Percentiles rank a stretch among this genome's conserved stretches.
Evolutionary conservation across 2,329 filamentous ascomycete genomes (phyloP).

Genomic region (Podosphaera leucotricha): DNA sequence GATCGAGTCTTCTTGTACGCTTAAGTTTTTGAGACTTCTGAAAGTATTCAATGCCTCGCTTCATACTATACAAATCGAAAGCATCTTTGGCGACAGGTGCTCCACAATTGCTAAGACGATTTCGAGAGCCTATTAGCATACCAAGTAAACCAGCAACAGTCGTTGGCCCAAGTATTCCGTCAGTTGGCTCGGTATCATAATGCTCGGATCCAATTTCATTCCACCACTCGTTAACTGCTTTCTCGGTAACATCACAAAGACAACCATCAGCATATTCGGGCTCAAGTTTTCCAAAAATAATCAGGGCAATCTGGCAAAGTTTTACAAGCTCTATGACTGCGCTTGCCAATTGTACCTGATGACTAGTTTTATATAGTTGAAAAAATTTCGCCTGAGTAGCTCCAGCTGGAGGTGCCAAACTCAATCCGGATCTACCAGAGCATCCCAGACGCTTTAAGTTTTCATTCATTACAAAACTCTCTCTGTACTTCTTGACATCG

Average conservation of each 20-base stretch:
- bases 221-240: constrained; percentile 87
- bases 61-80: constrained; percentile 64
- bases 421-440: constrained; percentile 70
- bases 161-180: constrained; percentile 78
- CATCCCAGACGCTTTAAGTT: constrained; percentile 81
- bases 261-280: constrained; percentile 76
- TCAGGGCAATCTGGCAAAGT: constrained; percentile 70
- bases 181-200: constrained; percentile 77
- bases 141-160: constrained; percentile 76
- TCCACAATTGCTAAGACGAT: constrained; percentile 64
- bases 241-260: constrained; percentile 81
- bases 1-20: constrained; percentile 56
- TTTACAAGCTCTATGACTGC: constrained; percentile 77
- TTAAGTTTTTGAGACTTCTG: constrained; percentile 73
- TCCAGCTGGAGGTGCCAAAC: constrained; percentile 49
- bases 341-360: constrained; percentile 52
- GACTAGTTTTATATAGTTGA: constrained; percentile 70
- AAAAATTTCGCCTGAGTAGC: constrained; percentile 81
- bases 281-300: constrained; percentile 71
- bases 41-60: constrained; percentile 65
- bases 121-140: constrained; percentile 70
- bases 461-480: constrained; percentile 82
- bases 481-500: constrained; percentile 55
- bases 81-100: constrained; percentile 75
- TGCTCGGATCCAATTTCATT: constrained; percentile 75